phyloP scores from a whole-genome alignment of 495 filamentous ascomycete species.

The Talaromyces thailandensis region DNA sequence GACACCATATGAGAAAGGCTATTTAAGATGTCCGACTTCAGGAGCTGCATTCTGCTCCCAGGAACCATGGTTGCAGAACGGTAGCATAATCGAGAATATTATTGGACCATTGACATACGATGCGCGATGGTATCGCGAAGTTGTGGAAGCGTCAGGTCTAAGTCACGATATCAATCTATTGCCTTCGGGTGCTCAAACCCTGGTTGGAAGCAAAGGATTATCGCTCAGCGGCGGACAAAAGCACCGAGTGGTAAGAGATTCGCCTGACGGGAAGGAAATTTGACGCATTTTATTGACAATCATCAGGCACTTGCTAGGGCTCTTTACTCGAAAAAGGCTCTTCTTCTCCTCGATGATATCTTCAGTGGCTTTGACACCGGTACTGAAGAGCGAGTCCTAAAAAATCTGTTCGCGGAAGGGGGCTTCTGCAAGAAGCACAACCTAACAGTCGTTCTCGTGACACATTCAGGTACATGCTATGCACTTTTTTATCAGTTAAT shows the following conservation, averaged over 20 bases:
- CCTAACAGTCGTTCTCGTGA: constrained; percentile 19
- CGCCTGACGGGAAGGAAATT: too few species aligned
- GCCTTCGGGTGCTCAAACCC: constrained; percentile 57
- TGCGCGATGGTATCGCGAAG: constrained; percentile 20
- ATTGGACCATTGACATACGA: constrained; percentile 13
- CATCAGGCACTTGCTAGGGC: constrained; percentile 14
- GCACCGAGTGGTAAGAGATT: constrained; percentile 36
- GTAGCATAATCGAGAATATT: constrained; percentile 29
- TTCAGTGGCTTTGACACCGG: constrained; percentile 21
- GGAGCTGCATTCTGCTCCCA: constrained; percentile 29
- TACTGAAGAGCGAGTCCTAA: constrained; percentile 14
- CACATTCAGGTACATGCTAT: constrained; percentile 15
- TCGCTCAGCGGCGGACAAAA: constrained; percentile 79
- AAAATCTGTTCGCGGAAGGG: constrained; percentile 16
- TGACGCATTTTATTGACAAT: too few species aligned
- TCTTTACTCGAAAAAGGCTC: constrained; percentile 9
- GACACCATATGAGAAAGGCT: constrained; percentile 14
- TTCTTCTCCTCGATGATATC: constrained; percentile 28
- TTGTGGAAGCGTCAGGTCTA: constrained; percentile 21
- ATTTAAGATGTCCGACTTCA: background rate
- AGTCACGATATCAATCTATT: constrained; percentile 17
- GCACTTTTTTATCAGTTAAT: background rate
- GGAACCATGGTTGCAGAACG: constrained; percentile 29
- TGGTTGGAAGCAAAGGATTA: constrained; percentile 75
- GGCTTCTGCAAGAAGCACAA: constrained; percentile 15